A percentile compares a stretch with the other conserved stretches of the same genome.
phyloP scores from a whole-genome alignment of 2,329 filamentous ascomycete species.

The Esteya vermicola region DNA sequence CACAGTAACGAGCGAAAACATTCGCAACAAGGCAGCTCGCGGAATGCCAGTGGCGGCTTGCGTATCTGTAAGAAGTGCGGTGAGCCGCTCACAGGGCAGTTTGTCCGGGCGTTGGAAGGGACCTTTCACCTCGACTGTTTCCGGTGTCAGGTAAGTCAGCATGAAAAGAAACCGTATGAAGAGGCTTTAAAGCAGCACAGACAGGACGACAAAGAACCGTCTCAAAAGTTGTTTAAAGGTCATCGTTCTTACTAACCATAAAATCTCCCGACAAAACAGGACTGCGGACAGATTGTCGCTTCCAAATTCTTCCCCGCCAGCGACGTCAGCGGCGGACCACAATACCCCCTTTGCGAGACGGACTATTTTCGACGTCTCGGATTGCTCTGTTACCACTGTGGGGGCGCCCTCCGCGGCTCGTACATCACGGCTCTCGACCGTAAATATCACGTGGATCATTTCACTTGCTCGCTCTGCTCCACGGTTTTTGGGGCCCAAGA shows the following conservation, averaged over 20 bases:
- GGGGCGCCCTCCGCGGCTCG: constrained; percentile 81
- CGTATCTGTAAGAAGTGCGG: constrained; percentile 77
- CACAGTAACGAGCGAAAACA: constrained; percentile 42
- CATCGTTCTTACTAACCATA: background rate
- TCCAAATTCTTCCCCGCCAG: constrained; percentile 98
- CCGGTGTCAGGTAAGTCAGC: constrained; percentile 66
- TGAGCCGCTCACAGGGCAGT: constrained; percentile 81
- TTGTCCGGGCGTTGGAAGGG: constrained; percentile 82
- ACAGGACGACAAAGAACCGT: too few relatives aligned
- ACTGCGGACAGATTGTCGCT: constrained; percentile 91
- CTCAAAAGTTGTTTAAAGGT: too few relatives aligned
- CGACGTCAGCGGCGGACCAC: constrained; percentile 68
- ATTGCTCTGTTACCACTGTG: constrained; percentile 81
- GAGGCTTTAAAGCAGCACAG: too few relatives aligned
- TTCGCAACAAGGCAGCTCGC: constrained; percentile 25
- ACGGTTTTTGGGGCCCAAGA: constrained; percentile 98
- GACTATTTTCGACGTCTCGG: constrained; percentile 93
- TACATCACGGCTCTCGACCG: constrained; percentile 96
- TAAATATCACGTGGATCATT: constrained; percentile 98
- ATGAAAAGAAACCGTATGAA: background rate
- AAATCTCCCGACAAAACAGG: too few relatives aligned
- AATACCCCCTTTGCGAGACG: constrained; percentile 93
- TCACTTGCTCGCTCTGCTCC: constrained; percentile 91
- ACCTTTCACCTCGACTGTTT: constrained; percentile 98
- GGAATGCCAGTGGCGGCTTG: constrained; percentile 42